Conservation (phyloP, 2,329 filamentous ascomycete genomes). For the Chlorencoelia australis region DNA sequence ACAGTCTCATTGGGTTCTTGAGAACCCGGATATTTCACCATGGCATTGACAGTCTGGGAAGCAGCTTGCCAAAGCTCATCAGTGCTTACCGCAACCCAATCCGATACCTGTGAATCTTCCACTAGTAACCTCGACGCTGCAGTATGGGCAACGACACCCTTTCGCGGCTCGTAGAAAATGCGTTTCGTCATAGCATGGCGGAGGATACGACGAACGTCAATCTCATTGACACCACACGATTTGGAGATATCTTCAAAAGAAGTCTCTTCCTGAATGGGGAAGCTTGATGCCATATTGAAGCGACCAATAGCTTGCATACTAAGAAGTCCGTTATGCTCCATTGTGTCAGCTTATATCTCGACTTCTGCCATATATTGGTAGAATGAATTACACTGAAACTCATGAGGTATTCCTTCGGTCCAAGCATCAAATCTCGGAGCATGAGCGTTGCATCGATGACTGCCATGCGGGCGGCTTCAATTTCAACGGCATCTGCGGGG, state of each 20-base stretch:
- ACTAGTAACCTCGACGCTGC: slow-evolving; percentile 15
- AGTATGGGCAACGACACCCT: slow-evolving; percentile 15
- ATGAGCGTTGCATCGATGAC: not conserved
- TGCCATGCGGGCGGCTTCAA: not conserved
- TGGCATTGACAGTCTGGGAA: slow-evolving; percentile 1
- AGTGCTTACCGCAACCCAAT: not conserved
- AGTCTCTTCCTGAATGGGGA: slow-evolving; percentile 13
- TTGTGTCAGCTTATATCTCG: not conserved
- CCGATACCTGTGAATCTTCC: slow-evolving; percentile 8
- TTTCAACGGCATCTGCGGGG: not conserved
- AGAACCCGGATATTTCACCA: slow-evolving; percentile 7
- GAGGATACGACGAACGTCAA: slow-evolving; percentile 11
- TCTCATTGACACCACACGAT: slow-evolving; percentile 9
- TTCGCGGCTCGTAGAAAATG: slow-evolving; percentile 17
- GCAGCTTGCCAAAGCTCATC: slow-evolving; percentile 1
- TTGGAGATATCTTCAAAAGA: slow-evolving; percentile 17
- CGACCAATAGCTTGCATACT: slow-evolving; percentile 17
- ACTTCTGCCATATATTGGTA: not conserved
- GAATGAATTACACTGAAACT: not conserved
- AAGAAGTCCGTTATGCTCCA: not conserved
- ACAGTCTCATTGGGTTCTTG: slow-evolving; percentile 7
- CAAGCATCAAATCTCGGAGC: not conserved
- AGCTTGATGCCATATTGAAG: slow-evolving; percentile 12
- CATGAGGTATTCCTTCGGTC: not conserved
- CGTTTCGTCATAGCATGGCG: slow-evolving; percentile 17